Evolutionary conservation across 2,329 filamentous ascomycete genomes (phyloP).

Genomic region (Xylariales sp.): DNA sequence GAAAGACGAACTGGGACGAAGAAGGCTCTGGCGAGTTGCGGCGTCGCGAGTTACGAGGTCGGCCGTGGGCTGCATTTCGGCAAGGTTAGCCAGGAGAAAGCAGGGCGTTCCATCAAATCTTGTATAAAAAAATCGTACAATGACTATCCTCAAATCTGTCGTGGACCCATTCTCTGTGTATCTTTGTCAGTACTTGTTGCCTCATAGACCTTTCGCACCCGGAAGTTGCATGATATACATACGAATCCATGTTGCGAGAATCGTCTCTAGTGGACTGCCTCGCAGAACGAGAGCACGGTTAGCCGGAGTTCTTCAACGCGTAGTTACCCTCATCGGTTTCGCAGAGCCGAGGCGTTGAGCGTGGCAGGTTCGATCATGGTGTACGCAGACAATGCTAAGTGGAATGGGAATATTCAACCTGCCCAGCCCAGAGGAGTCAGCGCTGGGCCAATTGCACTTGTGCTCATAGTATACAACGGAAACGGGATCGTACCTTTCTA

Average conservation of each 20-base stretch:
- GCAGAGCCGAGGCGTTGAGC: constrained; percentile 10
- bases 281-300: constrained; percentile 42
- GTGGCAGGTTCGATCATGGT: neutral
- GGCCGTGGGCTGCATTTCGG: constrained; percentile 14
- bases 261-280: constrained; percentile 51
- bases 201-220: neutral
- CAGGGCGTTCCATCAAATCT: no score
- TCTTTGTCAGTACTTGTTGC: constrained; percentile 12
- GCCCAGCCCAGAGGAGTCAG: constrained; percentile 5
- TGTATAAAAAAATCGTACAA: constrained; percentile 34
- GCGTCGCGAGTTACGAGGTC: constrained; percentile 13
- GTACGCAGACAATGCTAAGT: no score
- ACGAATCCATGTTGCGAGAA: constrained; percentile 68
- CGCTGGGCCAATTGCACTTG: constrained; percentile 7
- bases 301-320: constrained; percentile 28
- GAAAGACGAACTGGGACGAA: constrained; percentile 5
- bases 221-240: constrained; percentile 23
- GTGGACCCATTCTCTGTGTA: constrained; percentile 82
- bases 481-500: constrained; percentile 87
- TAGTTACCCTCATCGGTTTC: constrained; percentile 1
- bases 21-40: constrained; percentile 34
- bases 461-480: no score
- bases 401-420: no score
- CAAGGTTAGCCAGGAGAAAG: neutral
- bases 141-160: constrained; percentile 75